Conservation (phyloP, 2,329 filamentous ascomycete genomes). For the Colletotrichum viniferum region DNA sequence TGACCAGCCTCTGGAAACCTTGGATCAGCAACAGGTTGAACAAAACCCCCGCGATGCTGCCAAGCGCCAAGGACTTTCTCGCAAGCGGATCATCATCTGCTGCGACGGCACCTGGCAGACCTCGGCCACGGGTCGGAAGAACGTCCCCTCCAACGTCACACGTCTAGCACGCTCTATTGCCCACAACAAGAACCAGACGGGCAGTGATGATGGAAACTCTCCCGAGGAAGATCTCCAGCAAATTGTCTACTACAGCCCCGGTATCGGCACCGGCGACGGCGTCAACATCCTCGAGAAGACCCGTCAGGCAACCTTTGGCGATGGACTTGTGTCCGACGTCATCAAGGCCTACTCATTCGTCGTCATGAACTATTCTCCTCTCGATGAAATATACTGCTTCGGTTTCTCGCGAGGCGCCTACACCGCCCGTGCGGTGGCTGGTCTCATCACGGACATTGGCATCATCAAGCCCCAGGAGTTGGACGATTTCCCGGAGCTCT, state of each 20-base stretch:
- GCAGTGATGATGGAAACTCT: too few relatives aligned
- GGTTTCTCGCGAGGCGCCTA: constrained; percentile 46
- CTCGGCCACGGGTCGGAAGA: background rate
- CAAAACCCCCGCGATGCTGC: background rate
- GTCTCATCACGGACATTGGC: constrained; percentile 34
- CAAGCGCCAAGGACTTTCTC: fast-evolving
- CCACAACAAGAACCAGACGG: background rate
- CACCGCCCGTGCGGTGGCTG: constrained; percentile 42
- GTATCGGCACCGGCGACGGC: background rate
- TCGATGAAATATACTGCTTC: constrained; percentile 37
- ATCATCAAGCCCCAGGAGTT: constrained; percentile 19
- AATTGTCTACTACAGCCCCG: background rate
- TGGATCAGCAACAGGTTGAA: background rate
- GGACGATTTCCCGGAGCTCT: constrained; percentile 19
- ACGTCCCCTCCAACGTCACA: constrained; percentile 6
- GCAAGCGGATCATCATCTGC: constrained; percentile 17
- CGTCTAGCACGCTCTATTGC: background rate
- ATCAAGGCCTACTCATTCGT: constrained; percentile 42
- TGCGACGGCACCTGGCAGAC: constrained; percentile 17
- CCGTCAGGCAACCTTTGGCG: background rate
- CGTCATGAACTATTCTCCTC: constrained; percentile 33
- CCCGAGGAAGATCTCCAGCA: background rate
- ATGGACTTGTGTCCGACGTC: constrained; percentile 9
- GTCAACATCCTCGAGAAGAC: background rate
- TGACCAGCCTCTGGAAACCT: background rate